Percentiles rank a stretch among this genome's conserved stretches.
Evolutionary conservation across 345 rosid species (phyloP).

Genomic region (Eucalyptus pumila): DNA sequence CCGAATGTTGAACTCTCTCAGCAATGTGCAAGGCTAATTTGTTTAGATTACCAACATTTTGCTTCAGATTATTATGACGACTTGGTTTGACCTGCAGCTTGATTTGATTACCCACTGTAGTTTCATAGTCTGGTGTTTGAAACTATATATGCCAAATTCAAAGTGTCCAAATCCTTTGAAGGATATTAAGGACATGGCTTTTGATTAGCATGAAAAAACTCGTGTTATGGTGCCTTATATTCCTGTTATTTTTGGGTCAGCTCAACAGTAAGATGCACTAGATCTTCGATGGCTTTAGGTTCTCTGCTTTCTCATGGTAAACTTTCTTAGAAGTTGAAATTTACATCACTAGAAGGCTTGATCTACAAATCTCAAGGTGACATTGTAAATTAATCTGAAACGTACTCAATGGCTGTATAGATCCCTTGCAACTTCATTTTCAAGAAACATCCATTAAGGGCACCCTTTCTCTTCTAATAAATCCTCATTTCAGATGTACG

Average conservation of each 20-base stretch:
- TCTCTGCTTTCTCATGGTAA: not conserved
- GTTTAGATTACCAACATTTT: not conserved
- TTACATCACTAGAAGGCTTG: not conserved
- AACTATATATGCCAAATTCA: not conserved
- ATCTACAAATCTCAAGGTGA: not conserved
- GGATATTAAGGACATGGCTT: not conserved
- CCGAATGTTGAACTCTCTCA: not conserved
- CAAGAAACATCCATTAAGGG: not conserved
- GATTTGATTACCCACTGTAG: not conserved
- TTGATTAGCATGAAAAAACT: not conserved
- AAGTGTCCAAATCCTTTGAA: not conserved
- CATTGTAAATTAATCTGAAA: not conserved
- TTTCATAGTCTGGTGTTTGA: not conserved
- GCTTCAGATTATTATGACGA: not conserved
- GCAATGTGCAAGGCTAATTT: not conserved
- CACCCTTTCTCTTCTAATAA: not conserved
- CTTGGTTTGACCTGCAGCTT: not conserved
- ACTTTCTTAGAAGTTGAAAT: not conserved
- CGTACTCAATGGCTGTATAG: not conserved
- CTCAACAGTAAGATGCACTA: not conserved
- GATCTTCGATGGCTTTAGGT: not conserved
- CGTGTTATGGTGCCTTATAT: not conserved
- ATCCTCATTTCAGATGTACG: not conserved
- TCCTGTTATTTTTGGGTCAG: not conserved
- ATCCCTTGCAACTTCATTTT: not conserved